A percentile compares a stretch with the other conserved stretches of the same genome.
These are phyloP conservation scores for Trichoderma koningii DNA, from an alignment of 2,329 filamentous ascomycete species.

Conservation along the genomic window DNA sequence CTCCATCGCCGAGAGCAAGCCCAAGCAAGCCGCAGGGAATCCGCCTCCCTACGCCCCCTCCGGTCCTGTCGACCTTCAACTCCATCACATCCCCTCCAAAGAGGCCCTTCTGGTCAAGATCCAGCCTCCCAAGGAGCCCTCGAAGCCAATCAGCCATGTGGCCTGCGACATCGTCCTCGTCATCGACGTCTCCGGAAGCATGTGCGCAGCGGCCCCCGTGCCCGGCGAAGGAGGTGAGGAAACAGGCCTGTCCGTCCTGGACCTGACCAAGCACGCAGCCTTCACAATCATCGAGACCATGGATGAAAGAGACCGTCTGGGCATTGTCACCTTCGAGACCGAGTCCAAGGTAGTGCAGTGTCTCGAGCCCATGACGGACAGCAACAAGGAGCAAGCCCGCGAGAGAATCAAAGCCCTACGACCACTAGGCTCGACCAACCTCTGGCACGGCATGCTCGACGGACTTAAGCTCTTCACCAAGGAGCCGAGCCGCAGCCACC, in stretches of 20 bases:
- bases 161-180: slow-evolving; percentile 63
- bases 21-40: background rate
- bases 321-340: slow-evolving; percentile 57
- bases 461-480: slow-evolving; percentile 52
- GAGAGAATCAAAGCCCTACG: slow-evolving; percentile 48
- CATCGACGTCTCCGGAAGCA: slow-evolving; percentile 63
- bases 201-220: slow-evolving; percentile 51
- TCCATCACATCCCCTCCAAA: slow-evolving; percentile 44
- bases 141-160: slow-evolving; percentile 41
- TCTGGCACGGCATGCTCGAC: slow-evolving; percentile 59
- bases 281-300: slow-evolving; percentile 60
- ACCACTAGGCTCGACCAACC: slow-evolving; percentile 49
- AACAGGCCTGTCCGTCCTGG: slow-evolving; percentile 57
- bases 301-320: slow-evolving; percentile 55
- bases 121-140: slow-evolving; percentile 46
- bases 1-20: slow-evolving; percentile 5
- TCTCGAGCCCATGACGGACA: slow-evolving; percentile 50
- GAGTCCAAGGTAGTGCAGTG: slow-evolving; percentile 47
- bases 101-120: slow-evolving; percentile 51
- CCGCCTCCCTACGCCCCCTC: background rate
- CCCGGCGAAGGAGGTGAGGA: slow-evolving; percentile 49
- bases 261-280: slow-evolving; percentile 62
- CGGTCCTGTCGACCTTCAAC: slow-evolving; percentile 31
- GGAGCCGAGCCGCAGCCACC: slow-evolving; percentile 30
- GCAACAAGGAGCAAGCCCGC: slow-evolving; percentile 48